Base-by-base conservation (phyloP, 2,329 filamentous ascomycete genomes). In the Aureobasidium sp. region DNA sequence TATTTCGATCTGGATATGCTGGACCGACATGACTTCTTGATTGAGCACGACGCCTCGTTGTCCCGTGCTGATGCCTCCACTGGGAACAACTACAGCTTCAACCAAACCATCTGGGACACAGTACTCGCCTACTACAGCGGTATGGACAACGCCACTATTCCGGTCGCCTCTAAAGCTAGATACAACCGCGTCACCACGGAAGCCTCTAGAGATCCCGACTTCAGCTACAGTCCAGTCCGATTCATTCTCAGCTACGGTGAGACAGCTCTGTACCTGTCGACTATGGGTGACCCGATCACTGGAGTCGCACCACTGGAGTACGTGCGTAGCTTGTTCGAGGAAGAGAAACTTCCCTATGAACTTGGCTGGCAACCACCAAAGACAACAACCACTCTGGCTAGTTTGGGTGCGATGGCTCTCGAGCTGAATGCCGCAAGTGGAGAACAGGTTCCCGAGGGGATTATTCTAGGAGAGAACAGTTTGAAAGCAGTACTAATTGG, bases 1-100 rank as follows among this genome's bases (percentile, higher is more conserved):
- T 60, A 53, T 41, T 60, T 60, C 26, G 62, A 63, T n/a, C 62
- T 63, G 20, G 62, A 63, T n/a, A 63, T 63, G 62, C 24, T 63
- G 13, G 47, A 59, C 10, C 55, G 62, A 15, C 62, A 63, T 27
- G 47, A 64, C 39, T 41, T 59, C 44, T 67, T 70, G 15, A 74
- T 74, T 61, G 74, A 76, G 66, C 73, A 76, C 65, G 73, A 75
- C 61, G 72, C 68, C 8, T 71, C 69, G 29, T 63, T 75, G 39
- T 71, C 68, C 20, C 68, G 74, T 36, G 65, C 68, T 10, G 73
- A 76, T 61, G 68, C 67, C 48, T 71, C 67, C 61, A 68, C 72
- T 36, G 72, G 74, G 26, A 67, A 75, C 65, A 70, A 75, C 62
- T 66, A 71, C 64, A 66, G 59, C 37, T 76, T 75, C 67, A 69